Evolutionary conservation across 768 basidiomycete species (phyloP), one percentile per base, ranked within the genome.

Genomic region (Boletus vermiculosoides): DNA sequence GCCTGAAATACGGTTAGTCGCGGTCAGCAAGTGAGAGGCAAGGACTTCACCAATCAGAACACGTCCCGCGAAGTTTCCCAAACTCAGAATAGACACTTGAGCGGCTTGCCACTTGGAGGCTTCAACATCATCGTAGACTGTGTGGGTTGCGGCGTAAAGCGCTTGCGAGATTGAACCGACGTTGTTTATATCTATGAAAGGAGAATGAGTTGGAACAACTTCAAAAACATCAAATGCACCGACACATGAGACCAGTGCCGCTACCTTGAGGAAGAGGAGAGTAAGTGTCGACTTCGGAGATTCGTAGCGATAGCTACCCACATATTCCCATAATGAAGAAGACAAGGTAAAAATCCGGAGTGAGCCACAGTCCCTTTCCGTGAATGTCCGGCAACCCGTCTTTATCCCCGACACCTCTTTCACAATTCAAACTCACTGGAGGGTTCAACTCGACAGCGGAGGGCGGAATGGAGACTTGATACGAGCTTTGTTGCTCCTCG

Each of bases 41-140:
- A 13, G 34, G 40, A 30, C 10, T 9, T 54, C 45, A 91, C 90
- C 92, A 18, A 93, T 86, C 28, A 85, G 56, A 45, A 95, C 81
- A 40, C 94, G 83, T 1, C 93, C 93, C 2, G 78, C 63, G 55
- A 86, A 96, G 67, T 92, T 97, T 73, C 85, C 87, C 25, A 95
- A 55, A 64, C 90, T 92, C 60, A 95, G 79, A 5, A 83, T 78
- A 0, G 92, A 92, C 1, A 97, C 94, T 65, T 97, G 93, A 4
- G 83, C 77, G 0, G 90, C 85, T 74, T 97, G 94, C 83, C 86
- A 88, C 52, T 81, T 79, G 1, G 86, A 78, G 0, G 90, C 85
- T 59, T 82, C 80, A 0, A 80, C 67, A n/a, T 83, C 82, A 62
- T 92, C 84, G 65, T 89, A 93, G 3, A 76, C 65, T 0, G 80